These are phyloP conservation scores for Syzygium malaccense DNA, from an alignment of 441 rosid species.

Conservation along the genomic window DNA sequence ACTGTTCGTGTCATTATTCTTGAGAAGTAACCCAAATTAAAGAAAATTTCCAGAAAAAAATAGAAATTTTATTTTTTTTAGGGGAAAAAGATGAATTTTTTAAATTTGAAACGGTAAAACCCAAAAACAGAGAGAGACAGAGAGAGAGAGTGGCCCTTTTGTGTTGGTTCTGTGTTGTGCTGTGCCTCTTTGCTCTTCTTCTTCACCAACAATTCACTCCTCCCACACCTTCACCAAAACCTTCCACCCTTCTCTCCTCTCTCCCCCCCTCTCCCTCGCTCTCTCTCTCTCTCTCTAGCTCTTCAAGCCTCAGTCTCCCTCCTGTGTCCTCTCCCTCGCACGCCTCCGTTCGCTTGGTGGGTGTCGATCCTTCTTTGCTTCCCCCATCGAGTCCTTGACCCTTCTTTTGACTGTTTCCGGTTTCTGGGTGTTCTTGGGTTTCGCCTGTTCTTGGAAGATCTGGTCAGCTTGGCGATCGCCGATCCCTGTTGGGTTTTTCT, in stretches of 20 bases:
- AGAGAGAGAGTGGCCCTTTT: background rate
- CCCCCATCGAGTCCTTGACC: background rate
- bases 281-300: background rate
- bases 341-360: background rate
- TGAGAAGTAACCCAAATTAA: background rate
- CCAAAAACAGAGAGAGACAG: background rate
- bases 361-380: background rate
- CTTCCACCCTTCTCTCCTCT: background rate
- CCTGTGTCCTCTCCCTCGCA: background rate
- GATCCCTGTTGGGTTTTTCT: background rate
- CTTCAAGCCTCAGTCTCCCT: background rate
- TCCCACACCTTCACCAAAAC: background rate
- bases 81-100: background rate
- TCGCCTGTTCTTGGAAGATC: background rate
- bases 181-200: background rate
- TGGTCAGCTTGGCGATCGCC: background rate
- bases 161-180: background rate
- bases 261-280: background rate
- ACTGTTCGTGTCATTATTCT: no score
- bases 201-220: background rate
- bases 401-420: background rate
- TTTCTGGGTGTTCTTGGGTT: background rate
- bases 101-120: background rate
- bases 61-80: no score
- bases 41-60: background rate